Conservation (phyloP, 257 asterid genomes). For the Solanum infundibuliforme region DNA sequence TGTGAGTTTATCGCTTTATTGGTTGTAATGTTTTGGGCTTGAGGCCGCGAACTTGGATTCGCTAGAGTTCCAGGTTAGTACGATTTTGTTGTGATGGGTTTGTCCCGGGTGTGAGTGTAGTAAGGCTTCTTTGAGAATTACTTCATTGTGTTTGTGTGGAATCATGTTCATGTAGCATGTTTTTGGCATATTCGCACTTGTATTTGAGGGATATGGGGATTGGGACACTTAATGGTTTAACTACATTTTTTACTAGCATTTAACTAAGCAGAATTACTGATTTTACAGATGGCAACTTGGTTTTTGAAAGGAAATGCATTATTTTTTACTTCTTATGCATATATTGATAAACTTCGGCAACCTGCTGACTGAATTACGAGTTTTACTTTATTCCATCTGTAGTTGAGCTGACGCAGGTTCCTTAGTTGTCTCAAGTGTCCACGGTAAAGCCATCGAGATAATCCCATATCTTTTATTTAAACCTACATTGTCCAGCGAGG, state of each 20-base stretch:
- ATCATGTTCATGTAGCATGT: background rate
- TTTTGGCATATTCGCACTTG: background rate
- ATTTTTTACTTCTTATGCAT: background rate
- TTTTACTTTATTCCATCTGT: too few species aligned
- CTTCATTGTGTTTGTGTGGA: background rate
- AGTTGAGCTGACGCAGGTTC: background rate
- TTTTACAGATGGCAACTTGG: background rate
- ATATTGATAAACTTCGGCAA: background rate
- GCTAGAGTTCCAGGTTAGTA: background rate
- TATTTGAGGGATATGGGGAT: background rate
- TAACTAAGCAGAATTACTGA: background rate
- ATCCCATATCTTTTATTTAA: too few species aligned
- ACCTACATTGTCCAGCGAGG: background rate
- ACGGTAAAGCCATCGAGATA: too few species aligned
- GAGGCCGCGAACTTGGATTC: background rate
- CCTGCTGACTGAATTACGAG: background rate
- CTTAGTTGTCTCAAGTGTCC: background rate
- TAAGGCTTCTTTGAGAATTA: background rate
- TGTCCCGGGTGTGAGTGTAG: background rate
- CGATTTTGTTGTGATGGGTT: background rate
- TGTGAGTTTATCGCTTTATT: background rate
- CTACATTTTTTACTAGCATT: background rate
- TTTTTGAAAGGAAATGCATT: background rate
- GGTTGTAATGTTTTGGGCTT: background rate
- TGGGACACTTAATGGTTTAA: background rate